Evolutionary conservation across 2,329 filamentous ascomycete genomes (phyloP), one percentile per base, ranked within the genome.

Genomic region (Hymenoscyphus scutula): DNA sequence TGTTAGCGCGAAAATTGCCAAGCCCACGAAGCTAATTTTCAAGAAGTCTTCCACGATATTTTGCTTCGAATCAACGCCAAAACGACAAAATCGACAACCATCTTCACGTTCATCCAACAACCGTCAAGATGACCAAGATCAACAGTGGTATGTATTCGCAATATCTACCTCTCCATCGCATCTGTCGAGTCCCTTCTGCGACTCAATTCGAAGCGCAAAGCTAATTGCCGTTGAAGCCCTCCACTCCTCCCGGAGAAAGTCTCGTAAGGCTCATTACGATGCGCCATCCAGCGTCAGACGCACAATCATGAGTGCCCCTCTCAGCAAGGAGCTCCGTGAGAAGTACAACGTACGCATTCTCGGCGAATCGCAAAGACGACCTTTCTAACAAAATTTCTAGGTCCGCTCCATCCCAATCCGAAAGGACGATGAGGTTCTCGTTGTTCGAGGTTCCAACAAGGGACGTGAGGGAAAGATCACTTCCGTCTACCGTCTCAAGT

Each of bases 391-490:
- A 23, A 61, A 34, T 59, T 45, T n/a, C 64, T 70, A 96, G 91
- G 92, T 96, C 80, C 92, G 92, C 84, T 89, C 88, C 80, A 96
- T 97, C 80, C 95, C 94, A 78, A 87, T 98, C 84, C 92, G 94
- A 84, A 97, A 97, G 84, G 94, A 97, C 78, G 91, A 97, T 82
- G 92, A 96, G 83, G 92, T 98, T 78, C 85, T 84, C 77, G 90
- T 99, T 76, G 89, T 94, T 78, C 93, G 95, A 74, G 95, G 95
- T 76, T 83, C 84, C 82, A 90, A 96, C 87, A 98, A 98, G 87
- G 95, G 94, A 78, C 92, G 92, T 77, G 94, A 98, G 85, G 95
- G 95, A 85, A 98, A 98, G 86, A 86, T 99, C 82, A 93, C 89
- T 76, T 92, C 91, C 76, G 94, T 98, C 80, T 99, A 97, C 89